Evolutionary conservation across 1,139 yeast genomes (phyloP).

Genomic region (Geotrichum histeridarum): DNA sequence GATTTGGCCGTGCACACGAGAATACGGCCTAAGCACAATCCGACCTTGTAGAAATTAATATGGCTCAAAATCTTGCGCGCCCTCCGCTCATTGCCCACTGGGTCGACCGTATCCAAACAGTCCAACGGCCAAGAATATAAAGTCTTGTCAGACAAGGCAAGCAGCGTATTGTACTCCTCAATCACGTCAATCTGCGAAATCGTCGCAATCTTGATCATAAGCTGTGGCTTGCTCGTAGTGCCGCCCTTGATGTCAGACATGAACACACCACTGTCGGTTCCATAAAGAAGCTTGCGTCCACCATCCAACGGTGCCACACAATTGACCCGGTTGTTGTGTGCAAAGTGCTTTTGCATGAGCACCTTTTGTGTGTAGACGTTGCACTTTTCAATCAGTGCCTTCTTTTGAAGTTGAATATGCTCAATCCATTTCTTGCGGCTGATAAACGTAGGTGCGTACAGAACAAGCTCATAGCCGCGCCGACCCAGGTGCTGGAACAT

Average conservation of each 20-base stretch:
- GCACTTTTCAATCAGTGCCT: constrained; percentile 59
- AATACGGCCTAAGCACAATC: constrained; percentile 84
- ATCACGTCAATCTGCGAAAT: constrained; percentile 87
- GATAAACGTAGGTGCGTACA: constrained; percentile 59
- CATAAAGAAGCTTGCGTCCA: constrained; percentile 82
- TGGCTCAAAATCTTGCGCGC: constrained; percentile 78
- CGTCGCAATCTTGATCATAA: constrained; percentile 59
- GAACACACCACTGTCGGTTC: constrained; percentile 89
- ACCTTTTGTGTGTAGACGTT: constrained; percentile 72
- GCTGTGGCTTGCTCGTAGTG: constrained; percentile 65
- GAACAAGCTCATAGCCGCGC: constrained; percentile 61
- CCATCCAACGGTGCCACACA: constrained; percentile 96
- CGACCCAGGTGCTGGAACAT: constrained; percentile 55
- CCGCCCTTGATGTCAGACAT: constrained; percentile 48
- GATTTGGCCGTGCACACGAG: constrained; percentile 86
- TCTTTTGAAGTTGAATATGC: constrained; percentile 73
- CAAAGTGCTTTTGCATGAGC: constrained; percentile 66
- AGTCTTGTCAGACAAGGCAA: constrained; percentile 78
- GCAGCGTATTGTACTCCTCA: constrained; percentile 81
- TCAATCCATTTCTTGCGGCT: constrained; percentile 79
- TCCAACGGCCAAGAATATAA: constrained; percentile 82
- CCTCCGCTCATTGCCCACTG: constrained; percentile 61
- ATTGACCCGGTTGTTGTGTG: constrained; percentile 61
- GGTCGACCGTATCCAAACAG: constrained; percentile 53
- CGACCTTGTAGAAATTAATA: constrained; percentile 84